A percentile compares a stretch with the other conserved stretches of the same genome.
These are phyloP conservation scores for Boletus vermiculosoides DNA, from an alignment of 768 basidiomycete genomes.

Conservation along the genomic window DNA sequence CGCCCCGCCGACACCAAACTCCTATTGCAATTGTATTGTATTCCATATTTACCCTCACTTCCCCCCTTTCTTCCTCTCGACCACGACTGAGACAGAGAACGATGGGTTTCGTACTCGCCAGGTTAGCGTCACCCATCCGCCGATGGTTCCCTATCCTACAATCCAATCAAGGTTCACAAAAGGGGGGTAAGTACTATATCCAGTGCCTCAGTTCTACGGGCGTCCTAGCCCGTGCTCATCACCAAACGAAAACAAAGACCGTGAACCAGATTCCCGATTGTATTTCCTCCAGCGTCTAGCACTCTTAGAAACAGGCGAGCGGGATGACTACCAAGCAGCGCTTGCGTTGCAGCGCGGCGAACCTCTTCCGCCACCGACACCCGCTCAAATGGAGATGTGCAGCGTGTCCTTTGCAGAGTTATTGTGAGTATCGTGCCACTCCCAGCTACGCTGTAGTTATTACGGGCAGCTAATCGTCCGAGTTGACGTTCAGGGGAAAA, in stretches of 20 bases:
- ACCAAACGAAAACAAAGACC: background rate
- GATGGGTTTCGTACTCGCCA: slow-evolving; percentile 12
- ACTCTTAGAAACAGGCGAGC: slow-evolving; percentile 16
- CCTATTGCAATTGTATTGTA: background rate
- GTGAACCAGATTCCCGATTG: slow-evolving; percentile 4
- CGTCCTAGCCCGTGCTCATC: background rate
- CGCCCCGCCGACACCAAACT: background rate
- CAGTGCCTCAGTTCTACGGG: background rate
- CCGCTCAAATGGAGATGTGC: slow-evolving; percentile 21
- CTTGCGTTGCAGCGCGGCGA: slow-evolving; percentile 37
- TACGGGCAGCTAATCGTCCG: background rate
- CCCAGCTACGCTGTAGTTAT: too few relatives aligned
- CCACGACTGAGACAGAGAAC: background rate
- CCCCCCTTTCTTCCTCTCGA: too few relatives aligned
- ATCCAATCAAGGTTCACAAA: background rate
- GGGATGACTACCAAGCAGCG: slow-evolving; percentile 17
- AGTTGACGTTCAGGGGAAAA: slow-evolving; percentile 6
- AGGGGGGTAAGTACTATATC: slow-evolving; percentile 4
- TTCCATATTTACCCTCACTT: background rate
- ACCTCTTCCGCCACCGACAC: slow-evolving; percentile 19
- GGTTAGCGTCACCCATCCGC: background rate
- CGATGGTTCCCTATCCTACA: background rate
- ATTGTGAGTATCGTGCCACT: too few relatives aligned
- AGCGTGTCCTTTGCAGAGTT: slow-evolving; percentile 10
- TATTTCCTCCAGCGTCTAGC: slow-evolving; percentile 5